Conservation (phyloP, 1,284 basidiomycete genomes). For the Pascua sp. region DNA sequence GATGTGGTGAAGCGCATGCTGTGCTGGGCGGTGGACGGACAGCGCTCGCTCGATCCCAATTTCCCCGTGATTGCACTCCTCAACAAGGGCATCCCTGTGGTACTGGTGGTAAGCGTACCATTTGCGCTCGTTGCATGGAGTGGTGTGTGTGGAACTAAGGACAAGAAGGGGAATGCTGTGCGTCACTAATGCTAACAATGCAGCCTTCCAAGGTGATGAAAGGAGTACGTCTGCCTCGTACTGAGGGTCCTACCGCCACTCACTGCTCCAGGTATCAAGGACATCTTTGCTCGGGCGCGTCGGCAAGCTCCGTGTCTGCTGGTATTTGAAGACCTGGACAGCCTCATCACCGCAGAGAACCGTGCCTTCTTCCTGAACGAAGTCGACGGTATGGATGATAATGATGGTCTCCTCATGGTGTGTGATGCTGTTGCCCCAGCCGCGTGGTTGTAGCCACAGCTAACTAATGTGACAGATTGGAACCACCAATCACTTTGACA, state of each 20-base stretch:
- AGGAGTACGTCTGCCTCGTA: neutral
- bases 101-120: too few relatives aligned
- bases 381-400: constrained; percentile 58
- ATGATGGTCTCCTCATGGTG: constrained; percentile 67
- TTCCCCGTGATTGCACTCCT: too few relatives aligned
- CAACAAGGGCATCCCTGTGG: too few relatives aligned
- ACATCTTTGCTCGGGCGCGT: constrained; percentile 37
- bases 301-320: constrained; percentile 63
- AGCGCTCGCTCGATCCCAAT: too few relatives aligned
- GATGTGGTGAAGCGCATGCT: too few relatives aligned
- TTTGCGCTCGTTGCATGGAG: too few relatives aligned
- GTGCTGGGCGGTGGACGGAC: too few relatives aligned
- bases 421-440: too few relatives aligned
- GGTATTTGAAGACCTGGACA: constrained; percentile 76
- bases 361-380: constrained; percentile 82
- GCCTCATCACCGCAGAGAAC: constrained; percentile 68
- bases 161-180: neutral
- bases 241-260: too few relatives aligned
- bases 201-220: neutral
- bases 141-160: neutral
- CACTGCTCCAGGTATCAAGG: constrained; percentile 16
- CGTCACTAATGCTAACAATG: neutral
- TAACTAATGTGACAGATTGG: constrained; percentile 54
- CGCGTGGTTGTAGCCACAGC: too few relatives aligned
- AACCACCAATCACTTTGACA: constrained; percentile 77